Base-by-base conservation (phyloP, 352 stramenopile genomes). In the Thraustochytrium sp. region DNA sequence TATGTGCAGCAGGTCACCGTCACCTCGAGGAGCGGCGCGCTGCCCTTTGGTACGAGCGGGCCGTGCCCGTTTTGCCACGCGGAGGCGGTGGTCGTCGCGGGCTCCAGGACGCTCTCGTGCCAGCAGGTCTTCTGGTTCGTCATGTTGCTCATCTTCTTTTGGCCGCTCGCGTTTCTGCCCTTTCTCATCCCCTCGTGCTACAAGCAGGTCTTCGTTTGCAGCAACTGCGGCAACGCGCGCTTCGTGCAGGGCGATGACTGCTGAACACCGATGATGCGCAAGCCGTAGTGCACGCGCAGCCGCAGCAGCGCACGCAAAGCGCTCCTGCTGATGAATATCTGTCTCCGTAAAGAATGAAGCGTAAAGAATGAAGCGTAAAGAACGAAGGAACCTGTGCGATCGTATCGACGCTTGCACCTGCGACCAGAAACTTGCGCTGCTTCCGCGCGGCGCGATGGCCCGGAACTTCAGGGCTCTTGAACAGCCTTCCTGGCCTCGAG, bases 111-210 rank as follows among this genome's bases (percentile, higher is more conserved):
- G 1, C 42, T 72, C 59, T 72, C 59, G 5, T 49, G 42, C 21
- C 13, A 31, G 11, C 59, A 72, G 59, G 40, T 72, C 9, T 21
- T 72, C 26, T 72, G 34, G 36, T 44, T 72, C 13, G 46, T 72
- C 26, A 44, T 72, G 9, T 26, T 72, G 13, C 59, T 72, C 59
- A 49, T 72, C 40, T 21, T 72, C 36, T 72, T 72, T 72, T 72
- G 59, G 59, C 59, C 59, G 21, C 59, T 72, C 26, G 42, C 46
- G 9, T 72, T 72, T 29, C n/a, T 72, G 29, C 59, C 59, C 8
- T 3, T 72, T 13, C 59, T 72, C 21, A 4, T 72, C 21, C 59
- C 59, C 21, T 34, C 1, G 1, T 72, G 59, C 26, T 72, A 72
- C 59, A 44, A 49, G 34, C 59, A 49, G 2, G 9, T 11, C 11